These are phyloP conservation scores for Coniochaeta ligniaria DNA, from an alignment of 2,329 filamentous ascomycete genomes.

Conservation along the genomic window DNA sequence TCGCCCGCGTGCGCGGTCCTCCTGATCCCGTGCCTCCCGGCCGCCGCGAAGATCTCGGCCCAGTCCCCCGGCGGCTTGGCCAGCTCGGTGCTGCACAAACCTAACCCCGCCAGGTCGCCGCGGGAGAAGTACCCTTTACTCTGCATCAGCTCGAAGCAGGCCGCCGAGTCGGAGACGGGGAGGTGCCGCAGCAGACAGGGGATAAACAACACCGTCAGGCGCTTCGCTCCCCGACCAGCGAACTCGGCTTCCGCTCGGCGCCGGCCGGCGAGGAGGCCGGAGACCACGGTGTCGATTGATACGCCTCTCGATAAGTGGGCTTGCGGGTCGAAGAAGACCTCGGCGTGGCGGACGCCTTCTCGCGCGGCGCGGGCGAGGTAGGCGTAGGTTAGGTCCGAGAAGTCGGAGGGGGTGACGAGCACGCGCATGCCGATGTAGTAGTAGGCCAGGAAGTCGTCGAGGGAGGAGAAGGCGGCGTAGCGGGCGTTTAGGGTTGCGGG, in stretches of 20 bases:
- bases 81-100: slow-evolving; percentile 20
- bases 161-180: slow-evolving; percentile 48
- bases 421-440: slow-evolving; percentile 73
- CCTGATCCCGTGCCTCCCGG: slow-evolving; percentile 41
- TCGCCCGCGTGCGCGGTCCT: slow-evolving; percentile 73
- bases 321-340: slow-evolving; percentile 78
- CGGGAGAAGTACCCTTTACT: slow-evolving; percentile 36
- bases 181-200: slow-evolving; percentile 68
- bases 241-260: slow-evolving; percentile 52
- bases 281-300: slow-evolving; percentile 54
- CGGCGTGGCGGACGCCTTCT: slow-evolving; percentile 60
- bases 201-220: slow-evolving; percentile 53
- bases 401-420: slow-evolving; percentile 58
- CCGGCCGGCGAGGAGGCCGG: slow-evolving; percentile 55
- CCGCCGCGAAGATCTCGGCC: slow-evolving; percentile 51
- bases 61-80: slow-evolving; percentile 47
- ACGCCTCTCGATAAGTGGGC: slow-evolving; percentile 61
- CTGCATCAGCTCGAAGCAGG: slow-evolving; percentile 34
- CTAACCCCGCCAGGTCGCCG: slow-evolving; percentile 16
- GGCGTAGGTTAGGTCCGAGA: slow-evolving; percentile 62
- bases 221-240: slow-evolving; percentile 24
- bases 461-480: slow-evolving; percentile 60
- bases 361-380: slow-evolving; percentile 60
- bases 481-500: slow-evolving; percentile 50
- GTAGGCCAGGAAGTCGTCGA: slow-evolving; percentile 72